These are phyloP conservation scores for Aspergillus japonicus DNA, from an alignment of 2,329 filamentous ascomycete genomes.

Conservation along the genomic window DNA sequence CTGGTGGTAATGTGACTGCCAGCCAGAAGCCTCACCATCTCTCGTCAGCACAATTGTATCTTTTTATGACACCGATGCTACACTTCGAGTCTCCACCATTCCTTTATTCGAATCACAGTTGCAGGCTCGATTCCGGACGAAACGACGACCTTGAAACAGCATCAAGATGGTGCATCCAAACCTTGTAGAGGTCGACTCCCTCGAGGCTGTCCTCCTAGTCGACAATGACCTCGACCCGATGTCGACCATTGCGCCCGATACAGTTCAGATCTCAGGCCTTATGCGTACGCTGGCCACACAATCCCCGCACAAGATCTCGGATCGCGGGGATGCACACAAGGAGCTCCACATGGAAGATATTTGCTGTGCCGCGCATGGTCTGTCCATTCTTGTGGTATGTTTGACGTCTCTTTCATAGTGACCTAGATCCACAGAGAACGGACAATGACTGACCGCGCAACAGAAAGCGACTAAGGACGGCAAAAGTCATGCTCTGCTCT, in stretches of 20 bases:
- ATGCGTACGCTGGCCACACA: constrained; percentile 44
- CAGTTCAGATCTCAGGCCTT: constrained; percentile 44
- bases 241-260: constrained; percentile 47
- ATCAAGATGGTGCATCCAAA: constrained; percentile 13
- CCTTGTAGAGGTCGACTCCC: constrained; percentile 45
- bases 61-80: neutral
- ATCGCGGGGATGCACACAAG: constrained; percentile 43
- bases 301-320: constrained; percentile 32
- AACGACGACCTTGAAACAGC: neutral
- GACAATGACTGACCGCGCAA: neutral
- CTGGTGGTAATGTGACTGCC: neutral
- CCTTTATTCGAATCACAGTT: neutral
- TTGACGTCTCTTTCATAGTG: neutral
- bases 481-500: constrained; percentile 50
- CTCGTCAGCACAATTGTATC: neutral
- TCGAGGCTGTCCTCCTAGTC: constrained; percentile 53
- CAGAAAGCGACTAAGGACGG: constrained; percentile 50
- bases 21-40: neutral
- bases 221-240: constrained; percentile 58
- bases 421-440: neutral
- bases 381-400: constrained; percentile 53
- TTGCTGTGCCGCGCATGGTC: constrained; percentile 56
- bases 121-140: neutral
- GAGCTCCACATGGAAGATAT: constrained; percentile 53
- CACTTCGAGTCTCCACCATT: neutral